Base-by-base conservation (phyloP, 2,329 filamentous ascomycete species). In the Fusarium sublunatum region DNA sequence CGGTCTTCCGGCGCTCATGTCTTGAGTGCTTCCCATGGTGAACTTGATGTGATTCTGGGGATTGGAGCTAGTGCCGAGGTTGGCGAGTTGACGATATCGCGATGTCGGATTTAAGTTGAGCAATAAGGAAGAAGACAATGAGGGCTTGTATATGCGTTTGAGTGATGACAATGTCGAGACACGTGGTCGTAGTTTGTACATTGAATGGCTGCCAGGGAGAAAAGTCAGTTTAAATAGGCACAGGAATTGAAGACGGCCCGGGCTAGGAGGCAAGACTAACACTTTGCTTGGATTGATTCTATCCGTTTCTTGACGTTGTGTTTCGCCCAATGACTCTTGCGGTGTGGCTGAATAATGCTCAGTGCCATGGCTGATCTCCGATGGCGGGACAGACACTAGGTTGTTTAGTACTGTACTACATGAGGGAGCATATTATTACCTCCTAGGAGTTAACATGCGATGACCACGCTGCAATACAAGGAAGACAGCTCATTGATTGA, bases 21-120 rank as follows among this genome's bases (percentile, higher is more conserved):
- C 76, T 45, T 77, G 79, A 24, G 73, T 71, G 52, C 70, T 70
- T 32, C 70, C 64, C 75, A 77, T 77, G 12, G 44, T 66, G 61
- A 65, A 48, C 48, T 51, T 58, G 31, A 31, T 32, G 29, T 36
- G 54, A 32, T 45, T 47, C 25, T 44, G 56, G 24, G 47, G 38
- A 26, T 53, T 60, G 55, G 49, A 40, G 32, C 25, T 47, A 39
- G 38, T 32, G 51, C 51, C 43, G 32, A n/a, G 26, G 57, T 42
- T 67, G 58, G 42, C 36, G 22, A 28, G 31, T 42, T 44, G 44
- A 54, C 31, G 49, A 53, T 46, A 50, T 44, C 47, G 60, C 59
- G 60, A 43, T 61, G 58, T 47, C 35, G 53, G 50, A 22, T 42
- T 56, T 42, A 52, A 58, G 58, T 53, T 40, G 49, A 61, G 50